Percentiles rank a stretch among this genome's conserved stretches.
Evolutionary conservation across 2,329 filamentous ascomycete genomes (phyloP).

Genomic region (Cryphonectria naterciae): DNA sequence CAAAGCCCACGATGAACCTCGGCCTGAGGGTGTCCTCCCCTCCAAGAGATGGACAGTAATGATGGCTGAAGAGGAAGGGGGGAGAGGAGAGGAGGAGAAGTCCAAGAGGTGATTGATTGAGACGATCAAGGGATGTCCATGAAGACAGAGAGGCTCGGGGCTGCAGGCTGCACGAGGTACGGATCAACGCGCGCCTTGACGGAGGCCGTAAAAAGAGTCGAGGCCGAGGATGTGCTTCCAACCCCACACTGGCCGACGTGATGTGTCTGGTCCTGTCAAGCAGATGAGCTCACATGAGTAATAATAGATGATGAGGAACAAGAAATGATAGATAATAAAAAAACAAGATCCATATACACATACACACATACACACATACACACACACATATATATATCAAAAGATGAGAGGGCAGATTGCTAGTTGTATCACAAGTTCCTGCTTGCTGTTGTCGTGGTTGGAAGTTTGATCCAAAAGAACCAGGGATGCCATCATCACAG

Average conservation of each 20-base stretch:
- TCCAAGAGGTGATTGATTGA: conserved; percentile 11
- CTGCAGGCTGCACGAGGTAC: conserved; percentile 10
- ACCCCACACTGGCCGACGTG: background rate
- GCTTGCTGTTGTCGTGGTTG: background rate
- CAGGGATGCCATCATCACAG: conserved; percentile 19
- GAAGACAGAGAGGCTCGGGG: conserved; percentile 10
- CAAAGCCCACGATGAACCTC: background rate
- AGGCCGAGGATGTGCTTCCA: background rate
- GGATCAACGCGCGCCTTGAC: conserved; percentile 15
- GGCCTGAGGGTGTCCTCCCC: conserved; percentile 8
- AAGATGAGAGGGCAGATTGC: background rate
- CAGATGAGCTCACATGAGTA: background rate
- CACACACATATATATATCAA: background rate
- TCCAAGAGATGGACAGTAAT: conserved; percentile 3
- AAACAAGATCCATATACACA: background rate
- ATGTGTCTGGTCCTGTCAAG: background rate
- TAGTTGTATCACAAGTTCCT: background rate
- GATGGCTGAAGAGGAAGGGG: conserved; percentile 8
- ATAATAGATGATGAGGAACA: background rate
- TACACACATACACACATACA: background rate
- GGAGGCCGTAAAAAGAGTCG: conserved; percentile 7
- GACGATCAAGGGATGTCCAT: conserved; percentile 21
- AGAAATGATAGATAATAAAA: background rate
- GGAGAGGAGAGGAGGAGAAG: conserved; percentile 1
- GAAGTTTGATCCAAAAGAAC: background rate